Percentiles rank a stretch among this genome's conserved stretches.
phyloP scores from a whole-genome alignment of 1,284 basidiomycete genomes.

The Microbotryum saponariae region DNA sequence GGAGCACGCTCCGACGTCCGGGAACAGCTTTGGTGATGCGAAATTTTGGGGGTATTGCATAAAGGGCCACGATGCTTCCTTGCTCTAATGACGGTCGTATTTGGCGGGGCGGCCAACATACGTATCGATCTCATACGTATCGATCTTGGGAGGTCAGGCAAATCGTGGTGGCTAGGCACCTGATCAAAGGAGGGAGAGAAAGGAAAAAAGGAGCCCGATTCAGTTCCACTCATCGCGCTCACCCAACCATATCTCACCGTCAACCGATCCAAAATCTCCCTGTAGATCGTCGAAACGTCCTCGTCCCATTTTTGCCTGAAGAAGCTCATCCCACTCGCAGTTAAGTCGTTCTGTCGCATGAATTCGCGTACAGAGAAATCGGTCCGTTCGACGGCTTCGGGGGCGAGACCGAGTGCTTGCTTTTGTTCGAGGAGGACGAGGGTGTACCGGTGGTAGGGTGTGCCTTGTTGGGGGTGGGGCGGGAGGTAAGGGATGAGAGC shows the following conservation, averaged over 20 bases:
- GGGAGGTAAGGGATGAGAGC: slow-evolving; percentile 60
- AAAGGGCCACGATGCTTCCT: too few species aligned
- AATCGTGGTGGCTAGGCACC: slow-evolving; percentile 59
- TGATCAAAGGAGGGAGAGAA: slow-evolving; percentile 23
- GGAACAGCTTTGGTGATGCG: too few species aligned
- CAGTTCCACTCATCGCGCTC: background rate
- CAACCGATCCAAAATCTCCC: slow-evolving; percentile 58
- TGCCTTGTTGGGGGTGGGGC: slow-evolving; percentile 77
- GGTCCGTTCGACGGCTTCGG: slow-evolving; percentile 46
- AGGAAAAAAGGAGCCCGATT: background rate
- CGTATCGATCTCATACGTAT: slow-evolving; percentile 51
- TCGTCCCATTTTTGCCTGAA: slow-evolving; percentile 71
- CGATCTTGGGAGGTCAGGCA: slow-evolving; percentile 52
- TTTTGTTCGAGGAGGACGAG: slow-evolving; percentile 66
- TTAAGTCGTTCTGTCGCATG: slow-evolving; percentile 51
- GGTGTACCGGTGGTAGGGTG: slow-evolving; percentile 78
- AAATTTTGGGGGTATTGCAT: too few species aligned
- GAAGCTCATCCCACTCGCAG: slow-evolving; percentile 62
- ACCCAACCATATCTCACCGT: slow-evolving; percentile 1
- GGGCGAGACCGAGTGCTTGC: slow-evolving; percentile 27
- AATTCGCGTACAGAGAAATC: slow-evolving; percentile 63
- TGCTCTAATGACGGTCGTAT: slow-evolving; percentile 18
- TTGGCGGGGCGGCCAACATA: slow-evolving; percentile 45
- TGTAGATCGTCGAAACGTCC: slow-evolving; percentile 59
- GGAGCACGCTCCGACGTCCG: too few species aligned